Evolutionary conservation across 2,329 filamentous ascomycete species (phyloP).

Genomic region (Epichloe glyceriae): DNA sequence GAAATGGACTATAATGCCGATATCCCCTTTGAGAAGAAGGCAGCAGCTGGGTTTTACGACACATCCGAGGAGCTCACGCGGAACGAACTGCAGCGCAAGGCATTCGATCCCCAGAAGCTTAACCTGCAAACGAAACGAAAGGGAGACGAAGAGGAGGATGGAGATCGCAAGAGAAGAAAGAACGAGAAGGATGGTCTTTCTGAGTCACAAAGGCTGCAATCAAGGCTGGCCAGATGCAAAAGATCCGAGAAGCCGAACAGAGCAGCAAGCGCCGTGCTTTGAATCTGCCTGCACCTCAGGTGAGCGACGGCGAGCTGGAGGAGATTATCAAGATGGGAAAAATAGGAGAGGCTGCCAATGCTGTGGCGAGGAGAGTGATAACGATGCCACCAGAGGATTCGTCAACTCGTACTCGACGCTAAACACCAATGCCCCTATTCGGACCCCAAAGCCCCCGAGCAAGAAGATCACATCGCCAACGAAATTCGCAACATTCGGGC

Average conservation of each 20-base stretch:
- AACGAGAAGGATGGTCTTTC: conserved; percentile 73
- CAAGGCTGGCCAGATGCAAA: conserved; percentile 89
- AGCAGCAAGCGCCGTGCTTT: conserved; percentile 81
- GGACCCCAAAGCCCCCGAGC: conserved; percentile 78
- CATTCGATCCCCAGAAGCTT: conserved; percentile 86
- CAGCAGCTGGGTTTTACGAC: conserved; percentile 83
- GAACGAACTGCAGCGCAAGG: conserved; percentile 74
- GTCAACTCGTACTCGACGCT: conserved; percentile 78
- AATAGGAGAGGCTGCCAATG: conserved; percentile 74
- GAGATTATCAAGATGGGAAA: conserved; percentile 99
- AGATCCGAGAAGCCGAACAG: conserved; percentile 89
- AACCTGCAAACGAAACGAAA: conserved; percentile 88
- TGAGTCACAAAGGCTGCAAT: conserved; percentile 70
- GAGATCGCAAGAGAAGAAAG: conserved; percentile 76
- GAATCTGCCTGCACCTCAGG: conserved; percentile 78
- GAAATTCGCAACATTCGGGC: conserved; percentile 91
- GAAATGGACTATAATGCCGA: conserved; percentile 99
- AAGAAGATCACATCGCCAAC: conserved; percentile 92
- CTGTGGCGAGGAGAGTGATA: conserved; percentile 67
- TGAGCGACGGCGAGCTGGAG: conserved; percentile 84
- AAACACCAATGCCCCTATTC: conserved; percentile 72
- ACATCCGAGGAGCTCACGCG: conserved; percentile 66
- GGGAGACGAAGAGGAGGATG: conserved; percentile 75
- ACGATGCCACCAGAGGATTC: conserved; percentile 71
- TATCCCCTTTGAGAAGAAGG: conserved; percentile 91